These are phyloP conservation scores for Penicillium sp. DNA, from an alignment of 2,329 filamentous ascomycete species.

Conservation along the genomic window DNA sequence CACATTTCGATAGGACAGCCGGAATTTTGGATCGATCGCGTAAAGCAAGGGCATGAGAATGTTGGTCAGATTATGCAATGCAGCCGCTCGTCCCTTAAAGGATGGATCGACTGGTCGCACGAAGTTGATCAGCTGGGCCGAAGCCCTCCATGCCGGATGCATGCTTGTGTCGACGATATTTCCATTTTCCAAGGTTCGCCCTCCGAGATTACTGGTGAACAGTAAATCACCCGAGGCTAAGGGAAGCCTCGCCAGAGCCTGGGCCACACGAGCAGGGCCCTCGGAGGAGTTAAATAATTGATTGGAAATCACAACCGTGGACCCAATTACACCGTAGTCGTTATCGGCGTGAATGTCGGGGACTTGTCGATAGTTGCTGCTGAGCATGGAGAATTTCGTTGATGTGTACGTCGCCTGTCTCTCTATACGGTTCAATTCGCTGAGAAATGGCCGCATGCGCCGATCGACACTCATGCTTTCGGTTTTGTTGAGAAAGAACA, in stretches of 20 bases:
- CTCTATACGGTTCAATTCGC: background rate
- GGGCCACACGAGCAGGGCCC: background rate
- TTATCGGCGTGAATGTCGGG: background rate
- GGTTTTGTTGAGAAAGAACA: background rate
- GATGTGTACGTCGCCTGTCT: background rate
- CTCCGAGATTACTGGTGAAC: conserved; percentile 1
- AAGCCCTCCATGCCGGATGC: background rate
- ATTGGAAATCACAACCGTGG: background rate
- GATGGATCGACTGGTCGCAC: background rate
- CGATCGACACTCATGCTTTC: background rate
- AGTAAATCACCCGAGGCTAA: background rate
- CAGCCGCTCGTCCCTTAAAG: background rate
- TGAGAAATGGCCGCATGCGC: background rate
- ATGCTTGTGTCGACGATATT: background rate
- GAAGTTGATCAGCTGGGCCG: background rate
- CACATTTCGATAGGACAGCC: background rate
- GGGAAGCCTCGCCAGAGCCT: background rate
- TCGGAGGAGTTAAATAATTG: background rate
- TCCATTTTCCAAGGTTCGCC: background rate
- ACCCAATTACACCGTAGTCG: background rate
- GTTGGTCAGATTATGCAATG: background rate
- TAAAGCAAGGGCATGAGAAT: conserved; percentile 1
- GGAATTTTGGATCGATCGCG: background rate
- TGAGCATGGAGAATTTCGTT: background rate
- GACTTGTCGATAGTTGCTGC: background rate